Evolutionary conservation across 1,284 basidiomycete genomes (phyloP), one percentile per base, ranked within the genome.

Genomic region (Melampsora allii-populina): DNA sequence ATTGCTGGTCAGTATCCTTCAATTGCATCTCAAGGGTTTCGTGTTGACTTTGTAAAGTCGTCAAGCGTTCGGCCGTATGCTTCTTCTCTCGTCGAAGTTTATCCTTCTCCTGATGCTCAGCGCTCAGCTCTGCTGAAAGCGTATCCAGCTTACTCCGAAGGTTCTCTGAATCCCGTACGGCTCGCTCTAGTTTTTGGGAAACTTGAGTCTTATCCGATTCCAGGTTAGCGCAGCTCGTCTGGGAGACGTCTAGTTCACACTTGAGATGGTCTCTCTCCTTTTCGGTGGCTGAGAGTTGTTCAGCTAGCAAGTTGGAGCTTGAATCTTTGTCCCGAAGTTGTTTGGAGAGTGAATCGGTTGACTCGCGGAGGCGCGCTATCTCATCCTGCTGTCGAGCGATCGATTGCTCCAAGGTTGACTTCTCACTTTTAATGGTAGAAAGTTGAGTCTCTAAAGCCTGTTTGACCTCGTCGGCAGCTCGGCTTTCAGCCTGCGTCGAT

Each of bases 101-200:
- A 24, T 24, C 53, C 24, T 59, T 73, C 31, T 48, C 48, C 9
- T 39, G 50, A 50, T 33, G 39, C 42, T 73, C 69, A 58, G 64
- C 36, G 14, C 24, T 42, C n/a, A 65, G 29, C 5, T 29, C 27
- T 29, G 48, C 53, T 31, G 53, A 59, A n/a, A 65, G 31, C 17
- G 69, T 64, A 36, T 65, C 63, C 6, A 73, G 48, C 64, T 73
- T 46, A n/a, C 12, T 17, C 36, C 58, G 31, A 36, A 73, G 53
- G 5, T 58, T 12, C 42, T 65, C 46, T 53, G 63, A 53, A 9
- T 53, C 48, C 27, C 45, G 39, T 9, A 45, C 36, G 17, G 53
- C 14, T 29, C 36, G 33, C 56, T 66, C 63, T 10, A 73, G 21
- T 27, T 24, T 46, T 59, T 64, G 33, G 14, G 14, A 33, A 42